phyloP scores from a whole-genome alignment of 305 asterid genomes.

The Vinca major region DNA sequence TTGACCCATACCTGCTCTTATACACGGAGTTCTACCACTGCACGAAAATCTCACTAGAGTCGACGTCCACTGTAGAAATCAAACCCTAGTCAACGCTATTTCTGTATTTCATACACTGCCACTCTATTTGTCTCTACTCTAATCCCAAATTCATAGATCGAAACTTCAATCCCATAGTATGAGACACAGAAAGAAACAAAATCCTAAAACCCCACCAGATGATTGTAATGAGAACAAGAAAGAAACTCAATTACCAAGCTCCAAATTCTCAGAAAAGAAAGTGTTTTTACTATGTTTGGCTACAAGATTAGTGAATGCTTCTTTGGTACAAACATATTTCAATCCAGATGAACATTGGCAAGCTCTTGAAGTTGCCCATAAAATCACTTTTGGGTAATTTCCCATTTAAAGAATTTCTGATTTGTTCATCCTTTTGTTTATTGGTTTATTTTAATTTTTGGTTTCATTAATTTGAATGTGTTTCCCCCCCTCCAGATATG shows the following conservation, averaged over 20 bases:
- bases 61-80: too few species aligned
- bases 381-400: slow-evolving; percentile 51
- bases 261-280: slow-evolving; percentile 15
- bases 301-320: slow-evolving; percentile 42
- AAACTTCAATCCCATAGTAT: neutral
- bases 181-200: slow-evolving; percentile 16
- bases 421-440: too few species aligned
- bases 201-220: neutral
- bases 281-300: slow-evolving; percentile 38
- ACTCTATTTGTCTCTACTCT: too few species aligned
- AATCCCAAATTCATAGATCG: too few species aligned
- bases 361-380: slow-evolving; percentile 68
- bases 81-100: too few species aligned
- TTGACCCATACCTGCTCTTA: too few species aligned
- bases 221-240: neutral
- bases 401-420: neutral
- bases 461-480: slow-evolving; percentile 10
- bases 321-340: slow-evolving; percentile 82
- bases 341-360: slow-evolving; percentile 99
- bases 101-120: neutral
- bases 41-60: too few species aligned
- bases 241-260: neutral
- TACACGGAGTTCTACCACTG: too few species aligned
- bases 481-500: slow-evolving; percentile 53
- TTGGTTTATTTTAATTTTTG: neutral